Conservation (phyloP, 352 stramenopile species). For the Globisporangium paddicum region DNA sequence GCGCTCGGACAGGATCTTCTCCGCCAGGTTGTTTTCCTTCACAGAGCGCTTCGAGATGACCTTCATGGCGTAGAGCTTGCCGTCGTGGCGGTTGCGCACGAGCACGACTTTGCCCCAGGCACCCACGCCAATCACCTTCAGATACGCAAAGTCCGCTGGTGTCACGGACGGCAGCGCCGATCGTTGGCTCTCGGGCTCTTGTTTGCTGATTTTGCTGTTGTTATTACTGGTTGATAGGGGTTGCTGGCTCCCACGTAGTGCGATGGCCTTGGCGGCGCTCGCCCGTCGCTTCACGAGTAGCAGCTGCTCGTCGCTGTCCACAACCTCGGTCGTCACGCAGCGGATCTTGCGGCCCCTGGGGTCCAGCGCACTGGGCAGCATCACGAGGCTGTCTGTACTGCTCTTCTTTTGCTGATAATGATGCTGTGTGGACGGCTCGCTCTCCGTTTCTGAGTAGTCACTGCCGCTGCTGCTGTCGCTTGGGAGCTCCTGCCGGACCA, state of each 20-base stretch:
- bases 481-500: background rate
- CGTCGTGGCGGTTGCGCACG: conserved; percentile 49
- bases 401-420: background rate
- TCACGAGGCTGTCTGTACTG: conserved; percentile 33
- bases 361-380: conserved; percentile 50
- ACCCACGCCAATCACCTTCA: conserved; percentile 88
- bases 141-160: conserved; percentile 69
- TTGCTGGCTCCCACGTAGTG: conserved; percentile 39
- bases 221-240: background rate
- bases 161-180: conserved; percentile 19
- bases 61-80: conserved; percentile 79
- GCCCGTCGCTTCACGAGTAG: conserved; percentile 53
- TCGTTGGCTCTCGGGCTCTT: background rate
- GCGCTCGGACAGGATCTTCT: conserved; percentile 66
- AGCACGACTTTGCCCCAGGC: conserved; percentile 83
- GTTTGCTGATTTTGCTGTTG: background rate
- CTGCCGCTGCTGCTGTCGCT: conserved; percentile 16
- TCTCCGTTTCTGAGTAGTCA: conserved; percentile 31
- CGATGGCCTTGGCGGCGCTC: conserved; percentile 73
- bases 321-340: conserved; percentile 38
- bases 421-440: conserved; percentile 9
- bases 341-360: conserved; percentile 47
- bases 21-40: conserved; percentile 40
- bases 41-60: conserved; percentile 56
- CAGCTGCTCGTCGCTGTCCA: conserved; percentile 50